A percentile compares a stretch with the other conserved stretches of the same genome.
Conservation (phyloP, 129 eudicot species). For the Tagetes erecta region DNA sequence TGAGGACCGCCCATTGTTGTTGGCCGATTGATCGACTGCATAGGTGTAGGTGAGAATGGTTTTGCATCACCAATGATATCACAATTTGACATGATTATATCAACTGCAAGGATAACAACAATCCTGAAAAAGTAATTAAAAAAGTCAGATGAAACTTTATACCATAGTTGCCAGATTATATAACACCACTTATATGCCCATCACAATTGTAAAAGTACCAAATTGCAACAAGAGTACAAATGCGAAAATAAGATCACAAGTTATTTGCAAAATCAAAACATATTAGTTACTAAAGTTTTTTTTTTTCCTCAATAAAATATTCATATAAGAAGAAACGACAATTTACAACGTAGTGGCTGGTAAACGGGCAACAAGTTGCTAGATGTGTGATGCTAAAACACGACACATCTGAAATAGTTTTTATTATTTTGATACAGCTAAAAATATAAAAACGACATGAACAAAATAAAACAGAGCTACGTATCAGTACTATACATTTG, state of each 20-base stretch:
- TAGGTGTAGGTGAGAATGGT: slow-evolving; percentile 41
- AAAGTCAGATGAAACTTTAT: slow-evolving; percentile 12
- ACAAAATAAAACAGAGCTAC: no score
- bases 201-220: neutral
- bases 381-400: neutral
- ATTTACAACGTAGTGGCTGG: no score
- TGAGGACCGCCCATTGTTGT: slow-evolving; percentile 34
- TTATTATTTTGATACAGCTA: no score
- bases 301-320: no score
- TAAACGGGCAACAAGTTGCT: no score
- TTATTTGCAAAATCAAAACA: neutral
- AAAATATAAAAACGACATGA: no score
- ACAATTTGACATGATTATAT: slow-evolving; percentile 48
- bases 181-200: slow-evolving; percentile 4
- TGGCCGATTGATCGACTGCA: slow-evolving; percentile 46
- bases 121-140: slow-evolving; percentile 38
- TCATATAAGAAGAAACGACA: no score
- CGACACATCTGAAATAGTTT: neutral
- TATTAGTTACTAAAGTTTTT: neutral
- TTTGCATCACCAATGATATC: slow-evolving; percentile 65
- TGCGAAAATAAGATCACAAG: neutral
- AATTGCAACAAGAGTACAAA: neutral
- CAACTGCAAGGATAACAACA: slow-evolving; percentile 51
- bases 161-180: neutral
- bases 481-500: no score